These are phyloP conservation scores for Gynandropsis gynandra DNA, from an alignment of 345 rosid species.

Conservation along the genomic window DNA sequence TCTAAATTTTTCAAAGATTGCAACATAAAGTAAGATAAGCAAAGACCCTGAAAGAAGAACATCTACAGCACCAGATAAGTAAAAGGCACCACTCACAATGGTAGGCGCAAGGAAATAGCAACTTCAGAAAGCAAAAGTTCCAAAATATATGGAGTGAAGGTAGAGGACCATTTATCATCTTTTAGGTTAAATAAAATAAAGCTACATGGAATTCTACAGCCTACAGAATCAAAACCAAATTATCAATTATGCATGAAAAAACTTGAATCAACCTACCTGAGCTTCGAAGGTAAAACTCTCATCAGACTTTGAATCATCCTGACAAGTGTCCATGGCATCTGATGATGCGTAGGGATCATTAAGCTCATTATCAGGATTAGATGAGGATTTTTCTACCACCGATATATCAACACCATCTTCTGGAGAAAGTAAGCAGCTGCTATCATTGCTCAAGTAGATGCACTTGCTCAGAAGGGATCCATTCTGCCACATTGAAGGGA, in stretches of 20 bases:
- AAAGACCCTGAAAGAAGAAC: neutral
- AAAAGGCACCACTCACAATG: constrained; percentile 8
- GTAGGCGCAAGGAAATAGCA: constrained; percentile 7
- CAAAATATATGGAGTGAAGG: neutral
- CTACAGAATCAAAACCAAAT: neutral
- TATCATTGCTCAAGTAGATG: constrained; percentile 80
- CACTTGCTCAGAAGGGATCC: constrained; percentile 77
- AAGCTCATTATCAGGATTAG: constrained; percentile 38
- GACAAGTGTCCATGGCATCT: constrained; percentile 32
- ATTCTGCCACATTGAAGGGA: constrained; percentile 46
- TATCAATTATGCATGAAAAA: constrained; percentile 1
- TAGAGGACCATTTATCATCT: constrained; percentile 10
- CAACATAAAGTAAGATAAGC: constrained; percentile 5
- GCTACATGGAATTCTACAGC: neutral
- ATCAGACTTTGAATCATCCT: constrained; percentile 34
- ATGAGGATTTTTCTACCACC: constrained; percentile 42
- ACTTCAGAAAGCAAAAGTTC: neutral
- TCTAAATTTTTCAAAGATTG: constrained; percentile 5
- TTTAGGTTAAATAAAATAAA: neutral
- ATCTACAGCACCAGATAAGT: neutral
- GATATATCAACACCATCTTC: constrained; percentile 86
- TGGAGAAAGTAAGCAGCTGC: constrained; percentile 72
- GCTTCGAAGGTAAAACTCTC: constrained; percentile 87
- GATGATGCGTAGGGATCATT: constrained; percentile 34
- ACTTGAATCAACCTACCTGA: constrained; percentile 45